Percentiles rank a stretch among this genome's conserved stretches.
Conservation (phyloP, 202 grass and related monocot species). For the Saccharum hybrid region DNA sequence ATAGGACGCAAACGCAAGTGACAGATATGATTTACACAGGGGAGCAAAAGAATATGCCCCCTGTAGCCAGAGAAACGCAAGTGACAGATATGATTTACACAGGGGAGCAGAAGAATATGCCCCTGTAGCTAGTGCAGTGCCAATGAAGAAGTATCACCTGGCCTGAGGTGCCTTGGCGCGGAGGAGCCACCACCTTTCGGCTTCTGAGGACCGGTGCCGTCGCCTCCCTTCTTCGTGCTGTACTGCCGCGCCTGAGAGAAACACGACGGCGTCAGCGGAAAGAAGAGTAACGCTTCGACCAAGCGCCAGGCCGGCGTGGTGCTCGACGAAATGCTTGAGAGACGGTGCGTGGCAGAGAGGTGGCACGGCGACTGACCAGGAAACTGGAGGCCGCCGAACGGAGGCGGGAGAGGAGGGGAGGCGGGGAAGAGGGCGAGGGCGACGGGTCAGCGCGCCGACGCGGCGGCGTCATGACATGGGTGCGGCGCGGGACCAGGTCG, state of each 20-base stretch:
- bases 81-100: neutral
- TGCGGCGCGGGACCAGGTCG: neutral
- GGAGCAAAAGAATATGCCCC: neutral
- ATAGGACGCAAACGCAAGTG: neutral
- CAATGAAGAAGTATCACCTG: constrained; percentile 44
- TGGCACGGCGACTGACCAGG: constrained; percentile 46
- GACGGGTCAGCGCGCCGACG: constrained; percentile 40
- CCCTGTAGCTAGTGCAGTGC: neutral
- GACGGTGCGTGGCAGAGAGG: neutral
- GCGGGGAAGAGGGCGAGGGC: neutral
- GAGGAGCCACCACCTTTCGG: constrained; percentile 26
- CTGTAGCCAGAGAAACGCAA: neutral
- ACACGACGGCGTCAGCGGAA: neutral
- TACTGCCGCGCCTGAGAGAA: constrained; percentile 48
- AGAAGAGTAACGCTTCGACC: neutral
- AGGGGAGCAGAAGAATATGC: constrained; percentile 3
- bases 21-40: too few relatives aligned
- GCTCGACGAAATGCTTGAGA: constrained; percentile 59
- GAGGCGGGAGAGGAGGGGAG: constrained; percentile 42
- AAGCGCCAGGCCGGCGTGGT: constrained; percentile 27
- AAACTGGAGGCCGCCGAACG: constrained; percentile 39
- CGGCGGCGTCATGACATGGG: constrained; percentile 50
- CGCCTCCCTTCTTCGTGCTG: constrained; percentile 38
- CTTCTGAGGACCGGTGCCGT: neutral
- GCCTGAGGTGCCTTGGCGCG: constrained; percentile 27